Conservation (phyloP, 495 filamentous ascomycete species). For the Penicillium bialowiezense region DNA sequence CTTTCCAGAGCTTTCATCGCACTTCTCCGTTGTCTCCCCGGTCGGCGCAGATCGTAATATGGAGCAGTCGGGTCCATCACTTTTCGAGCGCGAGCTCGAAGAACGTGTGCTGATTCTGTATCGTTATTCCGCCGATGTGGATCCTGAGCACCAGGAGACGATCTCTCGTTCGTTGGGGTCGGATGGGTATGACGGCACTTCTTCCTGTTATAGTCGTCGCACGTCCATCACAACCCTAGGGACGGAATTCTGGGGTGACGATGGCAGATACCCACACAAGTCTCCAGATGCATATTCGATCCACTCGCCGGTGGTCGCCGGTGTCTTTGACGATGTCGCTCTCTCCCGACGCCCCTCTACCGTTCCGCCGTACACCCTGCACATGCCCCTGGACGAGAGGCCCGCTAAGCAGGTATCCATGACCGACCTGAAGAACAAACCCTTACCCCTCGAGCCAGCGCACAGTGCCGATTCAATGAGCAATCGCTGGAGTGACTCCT, state of each 20-base stretch:
- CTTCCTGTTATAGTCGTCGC: conserved; percentile 37
- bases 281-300: conserved; percentile 35
- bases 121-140: not conserved
- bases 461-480: conserved; percentile 30
- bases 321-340: conserved; percentile 41
- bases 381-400: not conserved
- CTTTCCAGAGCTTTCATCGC: conserved; percentile 31
- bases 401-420: conserved; percentile 16
- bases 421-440: conserved; percentile 40
- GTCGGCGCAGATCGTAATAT: conserved; percentile 4
- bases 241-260: conserved; percentile 10
- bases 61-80: conserved; percentile 6
- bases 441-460: conserved; percentile 45
- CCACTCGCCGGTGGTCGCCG: conserved; percentile 33
- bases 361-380: not conserved
- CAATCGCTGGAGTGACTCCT: conserved; percentile 15
- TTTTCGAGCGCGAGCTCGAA: conserved; percentile 17
- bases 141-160: not conserved
- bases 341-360: not conserved
- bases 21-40: conserved; percentile 28
- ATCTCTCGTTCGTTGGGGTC: conserved; percentile 19
- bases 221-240: conserved; percentile 32
- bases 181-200: conserved; percentile 26
- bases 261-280: conserved; percentile 6
- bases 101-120: conserved; percentile 20